Evolutionary conservation across 805 yeast genomes (phyloP), one percentile per base, ranked within the genome.

Genomic region (Helenozyma rhizophorensis): DNA sequence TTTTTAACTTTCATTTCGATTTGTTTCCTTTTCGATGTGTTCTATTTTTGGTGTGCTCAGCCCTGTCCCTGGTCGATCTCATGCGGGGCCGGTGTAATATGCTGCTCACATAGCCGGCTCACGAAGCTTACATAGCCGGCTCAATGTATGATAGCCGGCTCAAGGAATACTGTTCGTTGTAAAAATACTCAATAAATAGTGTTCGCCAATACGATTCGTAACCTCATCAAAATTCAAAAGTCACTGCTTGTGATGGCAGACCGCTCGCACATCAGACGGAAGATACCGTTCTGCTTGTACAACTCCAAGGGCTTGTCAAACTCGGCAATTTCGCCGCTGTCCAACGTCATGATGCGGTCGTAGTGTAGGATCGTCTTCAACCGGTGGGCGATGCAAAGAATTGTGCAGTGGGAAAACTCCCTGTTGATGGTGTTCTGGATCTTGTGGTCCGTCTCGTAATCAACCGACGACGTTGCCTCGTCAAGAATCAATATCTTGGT

Each of bases 391-490:
- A 81, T 78, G 52, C 87, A 79, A 30, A 82, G 51, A 28, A 83
- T 75, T 0, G 89, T 82, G 51, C 86, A 79, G 23, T 70, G 57
- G 9, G 60, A 56, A 50, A 83, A 83, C 45, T 80, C 84, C 3
- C 53, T 51, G 0, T 65, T 66, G 41, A 83, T 80, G 2, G 83
- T 76, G 0, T 54, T 32, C 53, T 83, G 89, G 42, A 82, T 73
- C 50, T 74, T 69, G 11, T 72, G 60, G 56, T 82, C 90, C 0
- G 89, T 81, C 44, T 74, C 83, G 49, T 76, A 76, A 53, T 83
- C 90, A 14, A 83, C 89, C 25, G 80, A 72, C 1, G 87, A 78
- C 0, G 90, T 83, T 2, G 89, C 89, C 55, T 83, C 90, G 54
- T 83, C 90, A 40, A 83, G 54, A 28, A 83, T 72, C 34, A 83